These are phyloP conservation scores for Tricharina praecox DNA, from an alignment of 495 filamentous ascomycete species.

Conservation along the genomic window DNA sequence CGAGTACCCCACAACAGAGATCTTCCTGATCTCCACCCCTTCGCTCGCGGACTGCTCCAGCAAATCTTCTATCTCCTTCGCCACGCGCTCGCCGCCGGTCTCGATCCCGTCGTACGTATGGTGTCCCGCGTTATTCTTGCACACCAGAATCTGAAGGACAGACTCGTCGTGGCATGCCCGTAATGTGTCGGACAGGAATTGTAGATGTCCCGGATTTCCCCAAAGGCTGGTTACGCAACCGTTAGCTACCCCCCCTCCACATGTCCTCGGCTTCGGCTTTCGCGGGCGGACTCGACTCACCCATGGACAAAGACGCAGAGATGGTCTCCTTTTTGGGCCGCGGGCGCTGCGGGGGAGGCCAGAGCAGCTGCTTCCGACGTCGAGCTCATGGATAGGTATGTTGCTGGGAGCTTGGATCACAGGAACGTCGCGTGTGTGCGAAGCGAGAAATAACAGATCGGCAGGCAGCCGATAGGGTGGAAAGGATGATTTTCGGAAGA, in stretches of 20 bases:
- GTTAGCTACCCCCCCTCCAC: neutral
- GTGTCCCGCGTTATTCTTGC: slow-evolving; percentile 61
- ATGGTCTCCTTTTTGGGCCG: slow-evolving; percentile 43
- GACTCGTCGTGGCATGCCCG: slow-evolving; percentile 46
- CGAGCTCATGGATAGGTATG: no score
- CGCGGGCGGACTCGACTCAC: slow-evolving; percentile 33
- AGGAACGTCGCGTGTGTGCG: no score
- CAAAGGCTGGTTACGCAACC: no score
- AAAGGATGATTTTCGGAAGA: no score
- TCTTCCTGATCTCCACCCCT: slow-evolving; percentile 55
- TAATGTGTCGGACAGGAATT: slow-evolving; percentile 49
- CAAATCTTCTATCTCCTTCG: slow-evolving; percentile 70
- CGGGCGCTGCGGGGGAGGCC: no score
- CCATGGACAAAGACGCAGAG: slow-evolving; percentile 92
- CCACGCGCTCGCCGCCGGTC: slow-evolving; percentile 71
- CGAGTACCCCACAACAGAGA: slow-evolving; percentile 80
- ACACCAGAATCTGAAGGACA: slow-evolving; percentile 52
- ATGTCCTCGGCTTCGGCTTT: neutral
- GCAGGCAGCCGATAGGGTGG: no score
- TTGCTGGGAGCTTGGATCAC: no score
- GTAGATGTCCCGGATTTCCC: slow-evolving; percentile 79
- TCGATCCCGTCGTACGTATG: slow-evolving; percentile 95
- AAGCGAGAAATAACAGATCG: no score
- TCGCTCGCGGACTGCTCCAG: slow-evolving; percentile 43
- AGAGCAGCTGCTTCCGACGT: no score